Evolutionary conservation across 2,329 filamentous ascomycete genomes (phyloP), one percentile per base, ranked within the genome.

Genomic region (Aureobasidium sp.): DNA sequence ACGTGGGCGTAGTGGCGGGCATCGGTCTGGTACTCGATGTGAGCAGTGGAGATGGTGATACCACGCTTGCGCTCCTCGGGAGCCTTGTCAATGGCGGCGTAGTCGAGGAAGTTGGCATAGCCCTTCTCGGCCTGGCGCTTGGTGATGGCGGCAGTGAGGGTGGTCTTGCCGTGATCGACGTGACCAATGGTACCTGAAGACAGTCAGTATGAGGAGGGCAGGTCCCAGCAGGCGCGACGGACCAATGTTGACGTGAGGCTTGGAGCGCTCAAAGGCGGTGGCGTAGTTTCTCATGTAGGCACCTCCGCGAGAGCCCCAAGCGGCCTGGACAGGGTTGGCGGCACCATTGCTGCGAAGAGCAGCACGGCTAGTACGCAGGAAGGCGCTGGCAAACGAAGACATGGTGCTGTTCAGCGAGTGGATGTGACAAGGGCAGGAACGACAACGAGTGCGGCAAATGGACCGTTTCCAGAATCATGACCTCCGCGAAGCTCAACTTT

Each of bases 11-110:
- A 98, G 79, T 98, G 93, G 68, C 93, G 86, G 70, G 79, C 79
- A 0, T 95, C 88, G 71, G 93, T 98, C 64, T 88, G 77, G 79
- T 97, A 98, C 79, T 98, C 93, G 76, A 98, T 95, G 77, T 98
- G 93, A 62, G 93, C 89, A 53, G 93, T 94, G 56, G 93, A 90
- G 71, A 98, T 98, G 71, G 93, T 98, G 76, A 98, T 98, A 85
- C 93, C 93, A 82, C 93, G 91, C 82, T 97, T 97, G 70, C 93
- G 87, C 82, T 98, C 93, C 76, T 98, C 93, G 61, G 93, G 93
- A 53, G 93, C 93, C 79, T 97, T 98, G 79, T 98, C 93, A 70
- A 98, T 98, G 68, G 93, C 78, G 70, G 88, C 90, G 80, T 98
- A 98, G 54, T 97, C 93, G 70, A 97, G 85, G 79, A 93, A 98